These are phyloP conservation scores for Phytomonas serpens DNA, from an alignment of 208 protist species.

Conservation along the genomic window DNA sequence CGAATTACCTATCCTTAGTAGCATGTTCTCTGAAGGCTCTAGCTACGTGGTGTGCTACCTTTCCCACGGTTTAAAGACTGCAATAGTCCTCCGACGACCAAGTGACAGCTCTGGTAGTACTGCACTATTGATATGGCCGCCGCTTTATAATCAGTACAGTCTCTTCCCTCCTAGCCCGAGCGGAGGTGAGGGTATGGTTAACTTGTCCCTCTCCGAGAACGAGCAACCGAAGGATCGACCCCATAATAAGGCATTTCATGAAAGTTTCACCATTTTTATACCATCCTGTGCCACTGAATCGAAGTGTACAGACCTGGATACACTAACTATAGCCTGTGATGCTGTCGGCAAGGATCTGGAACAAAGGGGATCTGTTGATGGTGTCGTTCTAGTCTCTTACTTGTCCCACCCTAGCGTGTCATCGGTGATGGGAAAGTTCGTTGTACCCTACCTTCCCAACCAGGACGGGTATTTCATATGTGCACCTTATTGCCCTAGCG, in stretches of 20 bases:
- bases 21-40: conserved; percentile 33
- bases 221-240: conserved; percentile 22
- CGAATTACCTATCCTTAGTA: conserved; percentile 25
- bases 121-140: conserved; percentile 44
- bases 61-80: conserved; percentile 16
- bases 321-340: conserved; percentile 37
- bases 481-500: conserved; percentile 69
- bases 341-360: conserved; percentile 11
- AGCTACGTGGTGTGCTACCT: conserved; percentile 78
- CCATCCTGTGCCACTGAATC: conserved; percentile 38
- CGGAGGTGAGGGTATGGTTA: conserved; percentile 49
- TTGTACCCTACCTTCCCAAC: conserved; percentile 45
- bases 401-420: conserved; percentile 22
- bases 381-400: conserved; percentile 20
- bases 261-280: conserved; percentile 55
- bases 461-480: conserved; percentile 60
- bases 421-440: conserved; percentile 40
- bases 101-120: conserved; percentile 10
- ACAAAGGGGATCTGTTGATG: not conserved
- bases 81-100: conserved; percentile 31
- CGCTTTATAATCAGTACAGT: conserved; percentile 54
- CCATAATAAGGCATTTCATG: conserved; percentile 46
- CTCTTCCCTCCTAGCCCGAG: conserved; percentile 26
- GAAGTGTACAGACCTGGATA: conserved; percentile 30
- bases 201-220: conserved; percentile 34